Percentiles rank a stretch among this genome's conserved stretches.
phyloP scores from a whole-genome alignment of 768 basidiomycete species.

The Calocera viscosa region DNA sequence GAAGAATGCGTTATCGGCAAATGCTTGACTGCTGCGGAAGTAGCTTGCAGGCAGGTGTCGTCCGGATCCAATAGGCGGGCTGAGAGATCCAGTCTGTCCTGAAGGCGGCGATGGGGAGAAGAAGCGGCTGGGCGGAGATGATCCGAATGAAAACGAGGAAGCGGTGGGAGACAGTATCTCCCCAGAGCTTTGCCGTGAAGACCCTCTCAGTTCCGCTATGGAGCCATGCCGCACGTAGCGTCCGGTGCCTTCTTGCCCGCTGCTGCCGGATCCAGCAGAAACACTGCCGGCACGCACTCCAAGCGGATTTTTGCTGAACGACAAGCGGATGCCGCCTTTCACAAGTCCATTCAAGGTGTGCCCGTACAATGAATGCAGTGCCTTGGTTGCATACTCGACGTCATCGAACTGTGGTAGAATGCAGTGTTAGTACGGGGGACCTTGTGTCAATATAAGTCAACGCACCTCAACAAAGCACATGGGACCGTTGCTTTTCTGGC shows the following conservation, averaged over 20 bases:
- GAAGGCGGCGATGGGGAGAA: background rate
- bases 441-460: constrained; percentile 11
- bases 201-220: background rate
- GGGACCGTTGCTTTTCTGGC: constrained; percentile 93
- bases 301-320: constrained; percentile 97
- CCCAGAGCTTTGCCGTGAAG: background rate
- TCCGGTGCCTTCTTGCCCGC: background rate
- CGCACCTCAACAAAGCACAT: constrained; percentile 98
- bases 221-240: background rate
- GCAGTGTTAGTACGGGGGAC: background rate
- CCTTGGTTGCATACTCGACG: constrained; percentile 66
- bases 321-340: constrained; percentile 92
- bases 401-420: constrained; percentile 63
- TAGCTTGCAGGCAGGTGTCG: background rate
- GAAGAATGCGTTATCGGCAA: background rate
- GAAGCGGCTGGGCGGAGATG: background rate
- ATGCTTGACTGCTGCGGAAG: constrained; percentile 4
- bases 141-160: constrained; percentile 2
- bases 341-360: constrained; percentile 81
- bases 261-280: constrained; percentile 8
- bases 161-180: background rate
- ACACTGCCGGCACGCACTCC: constrained; percentile 33
- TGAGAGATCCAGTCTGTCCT: background rate
- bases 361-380: constrained; percentile 84
- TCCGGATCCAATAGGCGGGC: constrained; percentile 1